A percentile compares a stretch with the other conserved stretches of the same genome.
phyloP scores from a whole-genome alignment of 2,329 filamentous ascomycete genomes.

The Aspergillus novoparasiticus region DNA sequence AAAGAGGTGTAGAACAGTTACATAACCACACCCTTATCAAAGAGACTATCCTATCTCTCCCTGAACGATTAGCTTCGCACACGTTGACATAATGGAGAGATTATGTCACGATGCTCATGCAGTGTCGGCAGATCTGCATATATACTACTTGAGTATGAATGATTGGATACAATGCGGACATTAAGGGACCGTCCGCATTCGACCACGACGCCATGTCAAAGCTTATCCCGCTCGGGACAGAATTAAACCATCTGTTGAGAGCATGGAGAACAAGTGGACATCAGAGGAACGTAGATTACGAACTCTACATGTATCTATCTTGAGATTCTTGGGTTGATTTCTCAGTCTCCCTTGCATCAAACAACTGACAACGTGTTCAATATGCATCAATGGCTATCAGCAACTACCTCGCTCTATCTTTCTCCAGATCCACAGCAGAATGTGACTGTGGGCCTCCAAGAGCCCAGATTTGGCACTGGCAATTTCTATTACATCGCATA shows the following conservation, averaged over 20 bases:
- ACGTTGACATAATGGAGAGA: neutral
- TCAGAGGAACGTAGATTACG: neutral
- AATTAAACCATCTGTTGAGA: neutral
- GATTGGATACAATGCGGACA: neutral
- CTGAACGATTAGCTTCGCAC: neutral
- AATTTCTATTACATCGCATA: conserved; percentile 26
- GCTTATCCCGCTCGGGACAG: conserved; percentile 4
- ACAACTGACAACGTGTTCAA: neutral
- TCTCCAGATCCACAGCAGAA: conserved; percentile 20
- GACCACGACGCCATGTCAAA: conserved; percentile 2
- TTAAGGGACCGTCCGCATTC: neutral
- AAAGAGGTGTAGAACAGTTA: neutral
- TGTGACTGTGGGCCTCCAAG: neutral
- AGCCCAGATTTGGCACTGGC: conserved; percentile 3
- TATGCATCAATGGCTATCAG: conserved; percentile 2
- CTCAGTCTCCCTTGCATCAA: neutral
- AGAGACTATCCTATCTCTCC: neutral
- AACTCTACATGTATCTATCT: neutral
- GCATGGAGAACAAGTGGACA: neutral
- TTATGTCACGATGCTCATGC: neutral
- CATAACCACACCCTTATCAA: neutral
- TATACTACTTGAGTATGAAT: neutral
- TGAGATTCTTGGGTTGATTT: neutral
- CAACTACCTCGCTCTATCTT: conserved; percentile 11
- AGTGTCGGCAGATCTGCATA: neutral